Conservation (phyloP, 176 grass and related monocot species). For the Dactylis glomerata region DNA sequence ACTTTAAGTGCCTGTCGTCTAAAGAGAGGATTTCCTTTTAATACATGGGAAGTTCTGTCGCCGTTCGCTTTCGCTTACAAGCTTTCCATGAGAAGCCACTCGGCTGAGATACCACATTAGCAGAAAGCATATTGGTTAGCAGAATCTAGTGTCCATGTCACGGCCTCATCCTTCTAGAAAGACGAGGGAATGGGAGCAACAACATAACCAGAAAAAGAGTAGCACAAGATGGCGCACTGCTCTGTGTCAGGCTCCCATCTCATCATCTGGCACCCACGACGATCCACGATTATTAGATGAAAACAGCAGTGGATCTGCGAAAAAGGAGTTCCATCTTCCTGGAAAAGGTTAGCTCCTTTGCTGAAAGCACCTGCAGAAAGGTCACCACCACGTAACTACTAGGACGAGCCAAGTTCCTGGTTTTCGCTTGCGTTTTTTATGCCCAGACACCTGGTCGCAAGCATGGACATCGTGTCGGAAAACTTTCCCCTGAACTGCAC, state of each 20-base stretch:
- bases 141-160: too few species aligned
- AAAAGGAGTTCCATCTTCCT: background rate
- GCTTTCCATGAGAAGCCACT: background rate
- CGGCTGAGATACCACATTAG: too few species aligned
- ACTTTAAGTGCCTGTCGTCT: background rate
- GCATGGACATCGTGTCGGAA: too few species aligned
- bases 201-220: too few species aligned
- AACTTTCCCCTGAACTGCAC: too few species aligned
- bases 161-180: too few species aligned
- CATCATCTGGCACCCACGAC: background rate
- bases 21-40: background rate
- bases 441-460: too few species aligned
- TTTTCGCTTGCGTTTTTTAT: too few species aligned
- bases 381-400: background rate
- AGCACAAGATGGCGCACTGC: too few species aligned
- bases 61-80: background rate
- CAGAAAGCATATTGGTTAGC: too few species aligned
- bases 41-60: background rate
- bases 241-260: background rate
- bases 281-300: background rate
- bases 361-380: conserved; percentile 20
- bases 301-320: too few species aligned
- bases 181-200: too few species aligned
- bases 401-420: background rate
- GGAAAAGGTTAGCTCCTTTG: background rate